Evolutionary conservation across 169 alveolate genomes (phyloP).

Genomic region (Hepatocystis sp.): DNA sequence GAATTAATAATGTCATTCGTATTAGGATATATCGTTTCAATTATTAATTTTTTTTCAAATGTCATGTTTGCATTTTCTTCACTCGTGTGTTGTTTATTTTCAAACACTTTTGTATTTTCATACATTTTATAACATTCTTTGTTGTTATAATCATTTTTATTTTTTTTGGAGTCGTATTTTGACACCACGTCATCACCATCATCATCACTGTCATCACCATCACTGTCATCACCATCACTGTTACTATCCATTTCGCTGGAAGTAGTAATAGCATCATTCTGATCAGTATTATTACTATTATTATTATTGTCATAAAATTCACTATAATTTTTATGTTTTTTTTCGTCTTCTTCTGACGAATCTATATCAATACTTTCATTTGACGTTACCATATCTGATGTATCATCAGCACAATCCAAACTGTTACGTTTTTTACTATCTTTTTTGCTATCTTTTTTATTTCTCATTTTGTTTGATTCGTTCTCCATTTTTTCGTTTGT

Average conservation of each 20-base stretch:
- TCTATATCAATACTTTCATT: constrained; percentile 79
- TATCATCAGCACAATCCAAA: no score
- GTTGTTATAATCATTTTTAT: constrained; percentile 32
- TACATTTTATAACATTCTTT: constrained; percentile 28
- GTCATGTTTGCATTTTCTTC: not conserved
- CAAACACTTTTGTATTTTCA: constrained; percentile 29
- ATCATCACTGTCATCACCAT: constrained; percentile 12
- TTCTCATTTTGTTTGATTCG: constrained; percentile 48
- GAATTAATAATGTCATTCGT: no score
- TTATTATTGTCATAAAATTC: constrained; percentile 26
- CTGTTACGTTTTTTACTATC: constrained; percentile 68
- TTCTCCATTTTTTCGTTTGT: not conserved
- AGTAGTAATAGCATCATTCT: no score
- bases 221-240: constrained; percentile 25
- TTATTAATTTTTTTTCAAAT: not conserved
- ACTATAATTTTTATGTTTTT: constrained; percentile 15
- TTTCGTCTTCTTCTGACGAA: constrained; percentile 57
- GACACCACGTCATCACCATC: constrained; percentile 28
- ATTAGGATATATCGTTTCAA: not conserved
- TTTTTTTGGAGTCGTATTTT: constrained; percentile 21
- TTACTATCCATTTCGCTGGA: no score
- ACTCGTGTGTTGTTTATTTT: constrained; percentile 15
- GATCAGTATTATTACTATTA: no score
- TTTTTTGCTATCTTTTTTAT: constrained; percentile 75
- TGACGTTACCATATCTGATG: no score